Evolutionary conservation across 139 green algal species (phyloP).

Genomic region (Tetradesmus obliquus): DNA sequence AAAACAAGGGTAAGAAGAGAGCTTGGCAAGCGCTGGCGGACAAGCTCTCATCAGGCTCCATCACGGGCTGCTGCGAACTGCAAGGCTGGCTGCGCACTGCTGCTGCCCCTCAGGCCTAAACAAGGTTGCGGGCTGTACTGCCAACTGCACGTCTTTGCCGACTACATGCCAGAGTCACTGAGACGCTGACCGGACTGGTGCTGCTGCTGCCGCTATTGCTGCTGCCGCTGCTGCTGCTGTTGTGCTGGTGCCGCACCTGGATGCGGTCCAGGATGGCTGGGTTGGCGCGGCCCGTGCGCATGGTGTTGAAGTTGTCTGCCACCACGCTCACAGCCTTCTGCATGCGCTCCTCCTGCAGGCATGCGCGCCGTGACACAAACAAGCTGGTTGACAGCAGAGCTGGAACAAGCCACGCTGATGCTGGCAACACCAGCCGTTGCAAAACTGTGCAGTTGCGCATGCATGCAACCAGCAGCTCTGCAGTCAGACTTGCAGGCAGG

Average conservation of each 20-base stretch:
- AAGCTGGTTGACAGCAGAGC: neutral
- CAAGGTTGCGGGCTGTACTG: neutral
- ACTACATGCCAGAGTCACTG: neutral
- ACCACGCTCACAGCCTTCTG: constrained; percentile 81
- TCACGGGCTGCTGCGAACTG: too few relatives aligned
- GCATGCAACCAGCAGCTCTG: too few relatives aligned
- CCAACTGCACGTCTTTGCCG: neutral
- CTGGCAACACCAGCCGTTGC: too few relatives aligned
- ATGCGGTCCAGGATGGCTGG: constrained; percentile 93
- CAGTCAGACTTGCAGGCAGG: too few relatives aligned
- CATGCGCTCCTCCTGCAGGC: constrained; percentile 78
- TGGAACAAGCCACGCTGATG: neutral
- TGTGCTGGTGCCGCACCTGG: neutral
- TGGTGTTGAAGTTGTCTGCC: constrained; percentile 84
- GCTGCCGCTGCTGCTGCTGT: neutral
- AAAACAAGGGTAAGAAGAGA: too few relatives aligned
- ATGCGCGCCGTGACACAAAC: neutral
- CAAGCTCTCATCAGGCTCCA: too few relatives aligned
- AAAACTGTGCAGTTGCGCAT: too few relatives aligned
- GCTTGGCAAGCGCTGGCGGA: too few relatives aligned
- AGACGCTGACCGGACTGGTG: neutral
- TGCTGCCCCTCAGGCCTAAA: neutral
- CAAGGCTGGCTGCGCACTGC: neutral
- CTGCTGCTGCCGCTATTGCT: neutral
- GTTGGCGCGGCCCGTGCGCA: constrained; percentile 94